Evolutionary conservation across 2,329 filamentous ascomycete genomes (phyloP).

Genomic region (Ceratocystis destructans): DNA sequence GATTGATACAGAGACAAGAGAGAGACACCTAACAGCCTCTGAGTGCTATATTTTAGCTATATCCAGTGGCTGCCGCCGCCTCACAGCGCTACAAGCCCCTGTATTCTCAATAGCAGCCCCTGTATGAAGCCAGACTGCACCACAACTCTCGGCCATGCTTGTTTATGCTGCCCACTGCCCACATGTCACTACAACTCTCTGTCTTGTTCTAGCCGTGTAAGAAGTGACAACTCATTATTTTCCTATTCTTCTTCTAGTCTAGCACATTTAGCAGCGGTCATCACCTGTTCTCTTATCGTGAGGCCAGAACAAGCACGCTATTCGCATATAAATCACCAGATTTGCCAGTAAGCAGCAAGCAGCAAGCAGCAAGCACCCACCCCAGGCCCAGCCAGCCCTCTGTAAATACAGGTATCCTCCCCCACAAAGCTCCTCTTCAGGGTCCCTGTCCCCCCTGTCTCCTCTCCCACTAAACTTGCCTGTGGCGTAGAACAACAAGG

Average conservation of each 20-base stretch:
- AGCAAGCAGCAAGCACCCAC: background rate
- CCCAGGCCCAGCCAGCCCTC: background rate
- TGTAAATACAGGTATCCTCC: background rate
- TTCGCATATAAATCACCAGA: background rate
- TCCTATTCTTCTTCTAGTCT: background rate
- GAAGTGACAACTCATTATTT: background rate
- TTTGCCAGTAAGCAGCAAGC: background rate
- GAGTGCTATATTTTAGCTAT: no score
- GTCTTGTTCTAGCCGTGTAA: background rate
- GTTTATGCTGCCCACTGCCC: background rate
- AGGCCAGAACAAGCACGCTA: background rate
- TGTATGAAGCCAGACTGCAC: no score
- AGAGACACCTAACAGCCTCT: no score
- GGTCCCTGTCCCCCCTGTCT: background rate
- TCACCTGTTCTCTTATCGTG: background rate
- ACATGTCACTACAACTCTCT: background rate
- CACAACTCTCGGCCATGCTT: no score
- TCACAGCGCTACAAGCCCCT: no score
- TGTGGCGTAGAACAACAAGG: background rate
- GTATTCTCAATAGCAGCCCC: no score
- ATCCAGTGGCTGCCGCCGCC: no score
- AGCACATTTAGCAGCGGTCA: background rate
- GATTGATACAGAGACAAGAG: no score
- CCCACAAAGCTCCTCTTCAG: background rate
- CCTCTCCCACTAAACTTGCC: no score